phyloP scores from a whole-genome alignment of 495 filamentous ascomycete species.

The Penicillium cosmopolitanum region DNA sequence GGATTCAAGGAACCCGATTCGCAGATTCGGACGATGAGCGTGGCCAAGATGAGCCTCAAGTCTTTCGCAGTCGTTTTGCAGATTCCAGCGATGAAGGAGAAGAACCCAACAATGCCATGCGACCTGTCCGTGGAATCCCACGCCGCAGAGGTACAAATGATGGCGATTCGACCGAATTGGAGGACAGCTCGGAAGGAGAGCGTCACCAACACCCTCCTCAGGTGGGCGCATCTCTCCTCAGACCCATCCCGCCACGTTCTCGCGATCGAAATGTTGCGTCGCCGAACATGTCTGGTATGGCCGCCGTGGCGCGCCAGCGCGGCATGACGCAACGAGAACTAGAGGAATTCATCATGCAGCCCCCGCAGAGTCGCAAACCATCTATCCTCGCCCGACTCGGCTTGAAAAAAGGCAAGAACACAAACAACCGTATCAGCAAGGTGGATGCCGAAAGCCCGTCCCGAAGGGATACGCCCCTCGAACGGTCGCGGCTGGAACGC shows the following conservation, averaged over 20 bases:
- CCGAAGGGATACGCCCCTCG: constrained; percentile 39
- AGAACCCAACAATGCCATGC: constrained; percentile 43
- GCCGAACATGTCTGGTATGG: constrained; percentile 39
- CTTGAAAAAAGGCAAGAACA: constrained; percentile 40
- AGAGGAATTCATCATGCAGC: constrained; percentile 43
- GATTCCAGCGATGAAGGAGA: constrained; percentile 83
- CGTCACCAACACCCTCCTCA: constrained; percentile 15
- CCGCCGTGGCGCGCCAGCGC: constrained; percentile 44
- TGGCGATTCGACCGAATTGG: constrained; percentile 71
- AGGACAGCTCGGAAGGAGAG: constrained; percentile 60
- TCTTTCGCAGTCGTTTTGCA: constrained; percentile 73
- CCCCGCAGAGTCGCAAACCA: constrained; percentile 39
- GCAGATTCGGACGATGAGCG: constrained; percentile 77
- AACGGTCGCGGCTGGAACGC: constrained; percentile 39
- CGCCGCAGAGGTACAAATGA: constrained; percentile 52
- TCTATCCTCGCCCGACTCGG: constrained; percentile 47
- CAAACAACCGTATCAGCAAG: constrained; percentile 38
- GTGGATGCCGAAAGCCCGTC: constrained; percentile 33
- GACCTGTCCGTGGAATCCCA: constrained; percentile 69
- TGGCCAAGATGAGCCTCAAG: constrained; percentile 37
- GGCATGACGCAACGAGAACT: constrained; percentile 47
- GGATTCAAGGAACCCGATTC: constrained; percentile 48
- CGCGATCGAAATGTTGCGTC: constrained; percentile 20
- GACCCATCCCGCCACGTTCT: constrained; percentile 15
- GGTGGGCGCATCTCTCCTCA: constrained; percentile 13